phyloP scores from a whole-genome alignment of 2,329 filamentous ascomycete species.

The Monosporascus sp. region DNA sequence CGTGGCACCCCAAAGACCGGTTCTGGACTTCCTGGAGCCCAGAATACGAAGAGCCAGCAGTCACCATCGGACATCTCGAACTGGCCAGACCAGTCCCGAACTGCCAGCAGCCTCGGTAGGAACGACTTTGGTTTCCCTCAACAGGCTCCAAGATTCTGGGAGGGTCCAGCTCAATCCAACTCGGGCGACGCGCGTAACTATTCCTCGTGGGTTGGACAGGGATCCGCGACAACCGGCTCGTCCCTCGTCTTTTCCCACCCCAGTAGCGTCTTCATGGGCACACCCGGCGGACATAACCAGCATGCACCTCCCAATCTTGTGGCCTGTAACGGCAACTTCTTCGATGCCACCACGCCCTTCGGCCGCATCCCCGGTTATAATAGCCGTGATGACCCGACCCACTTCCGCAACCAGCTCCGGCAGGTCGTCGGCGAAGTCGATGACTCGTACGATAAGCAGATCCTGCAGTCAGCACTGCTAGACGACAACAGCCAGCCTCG shows the following conservation, averaged over 20 bases:
- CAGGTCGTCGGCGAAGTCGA: slow-evolving; percentile 13
- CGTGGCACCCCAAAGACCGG: slow-evolving; percentile 8
- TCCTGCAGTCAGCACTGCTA: slow-evolving; percentile 18
- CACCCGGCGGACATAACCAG: slow-evolving; percentile 26
- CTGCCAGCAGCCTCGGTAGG: slow-evolving; percentile 4
- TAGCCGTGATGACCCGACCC: slow-evolving; percentile 18
- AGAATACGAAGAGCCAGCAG: slow-evolving; percentile 2
- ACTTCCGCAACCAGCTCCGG: slow-evolving; percentile 23
- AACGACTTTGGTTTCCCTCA: slow-evolving; percentile 9
- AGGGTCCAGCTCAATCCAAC: background rate
- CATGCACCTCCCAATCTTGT: slow-evolving; percentile 12
- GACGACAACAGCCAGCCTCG: slow-evolving; percentile 17
- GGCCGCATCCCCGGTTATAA: slow-evolving; percentile 18
- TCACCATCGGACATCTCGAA: background rate
- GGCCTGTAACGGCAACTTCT: slow-evolving; percentile 22
- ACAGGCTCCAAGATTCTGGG: slow-evolving; percentile 2
- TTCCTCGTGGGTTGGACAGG: slow-evolving; percentile 13
- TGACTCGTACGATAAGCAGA: slow-evolving; percentile 19
- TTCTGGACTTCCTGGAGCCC: slow-evolving; percentile 10
- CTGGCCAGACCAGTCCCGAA: background rate
- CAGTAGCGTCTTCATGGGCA: slow-evolving; percentile 47
- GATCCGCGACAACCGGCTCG: slow-evolving; percentile 18
- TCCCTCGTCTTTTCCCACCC: slow-evolving; percentile 39
- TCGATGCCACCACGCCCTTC: slow-evolving; percentile 22
- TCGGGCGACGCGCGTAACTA: slow-evolving; percentile 9